Conservation (phyloP, 139 green algal genomes). For the Yamagishiella unicocca region DNA sequence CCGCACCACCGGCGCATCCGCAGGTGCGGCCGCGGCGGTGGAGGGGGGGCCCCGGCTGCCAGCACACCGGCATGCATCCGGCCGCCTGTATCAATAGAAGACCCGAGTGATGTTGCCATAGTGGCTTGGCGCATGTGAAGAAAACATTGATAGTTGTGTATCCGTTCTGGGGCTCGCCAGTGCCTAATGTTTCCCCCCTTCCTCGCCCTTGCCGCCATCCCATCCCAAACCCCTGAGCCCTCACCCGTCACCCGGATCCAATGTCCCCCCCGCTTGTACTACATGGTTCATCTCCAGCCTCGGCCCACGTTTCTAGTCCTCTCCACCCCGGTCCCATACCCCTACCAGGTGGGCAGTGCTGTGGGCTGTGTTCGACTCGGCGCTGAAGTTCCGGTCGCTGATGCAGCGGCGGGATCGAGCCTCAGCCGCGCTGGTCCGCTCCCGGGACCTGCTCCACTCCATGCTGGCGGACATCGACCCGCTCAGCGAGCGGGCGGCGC, state of each 20-base stretch:
- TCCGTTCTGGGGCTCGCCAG: too few relatives aligned
- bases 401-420: conserved; percentile 16
- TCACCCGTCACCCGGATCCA: too few relatives aligned
- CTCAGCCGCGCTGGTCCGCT: not conserved
- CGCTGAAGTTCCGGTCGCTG: conserved; percentile 40
- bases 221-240: too few relatives aligned
- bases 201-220: too few relatives aligned
- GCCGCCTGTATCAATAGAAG: too few relatives aligned
- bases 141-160: too few relatives aligned
- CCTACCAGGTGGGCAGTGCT: conserved; percentile 73
- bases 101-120: too few relatives aligned
- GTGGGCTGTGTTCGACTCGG: conserved; percentile 60
- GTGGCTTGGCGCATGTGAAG: too few relatives aligned
- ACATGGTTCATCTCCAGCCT: too few relatives aligned
- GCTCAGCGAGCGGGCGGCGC: conserved; percentile 5
- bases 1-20: conserved; percentile 69
- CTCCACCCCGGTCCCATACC: not conserved
- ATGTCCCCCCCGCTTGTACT: not conserved
- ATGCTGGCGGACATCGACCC: not conserved
- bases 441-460: conserved; percentile 24
- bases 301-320: not conserved
- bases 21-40: conserved; percentile 39
- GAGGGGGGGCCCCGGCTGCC: not conserved
- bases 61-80: too few relatives aligned
- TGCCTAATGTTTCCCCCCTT: too few relatives aligned